phyloP scores from a whole-genome alignment of 345 rosid species.

The Alliaria petiolata region DNA sequence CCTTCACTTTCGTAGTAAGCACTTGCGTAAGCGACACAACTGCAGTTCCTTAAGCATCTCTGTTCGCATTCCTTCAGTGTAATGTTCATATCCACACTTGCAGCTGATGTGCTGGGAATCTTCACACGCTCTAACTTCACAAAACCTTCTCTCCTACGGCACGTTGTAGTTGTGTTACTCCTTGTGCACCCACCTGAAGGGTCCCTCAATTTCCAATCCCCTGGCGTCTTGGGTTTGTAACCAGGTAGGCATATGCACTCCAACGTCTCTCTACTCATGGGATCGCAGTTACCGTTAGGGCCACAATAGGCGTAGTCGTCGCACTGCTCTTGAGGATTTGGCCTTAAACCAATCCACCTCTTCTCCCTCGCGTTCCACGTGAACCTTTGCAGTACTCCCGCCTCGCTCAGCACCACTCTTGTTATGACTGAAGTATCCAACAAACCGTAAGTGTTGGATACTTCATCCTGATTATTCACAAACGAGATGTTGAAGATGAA shows the following conservation, averaged over 20 bases:
- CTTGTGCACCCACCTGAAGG: conserved; percentile 48
- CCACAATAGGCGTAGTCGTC: conserved; percentile 62
- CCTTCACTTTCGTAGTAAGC: conserved; percentile 36
- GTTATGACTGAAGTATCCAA: conserved; percentile 32
- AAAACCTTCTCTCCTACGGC: conserved; percentile 51
- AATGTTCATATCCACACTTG: conserved; percentile 38
- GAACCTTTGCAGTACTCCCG: conserved; percentile 40
- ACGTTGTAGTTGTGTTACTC: conserved; percentile 14
- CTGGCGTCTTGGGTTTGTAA: conserved; percentile 45
- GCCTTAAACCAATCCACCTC: conserved; percentile 46
- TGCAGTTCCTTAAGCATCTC: conserved; percentile 44
- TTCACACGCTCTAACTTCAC: conserved; percentile 38
- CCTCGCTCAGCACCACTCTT: conserved; percentile 50
- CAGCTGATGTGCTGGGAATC: conserved; percentile 46
- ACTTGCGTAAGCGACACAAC: conserved; percentile 53
- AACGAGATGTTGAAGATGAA: conserved; percentile 33
- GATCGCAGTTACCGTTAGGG: conserved; percentile 42
- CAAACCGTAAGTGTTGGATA: conserved; percentile 31
- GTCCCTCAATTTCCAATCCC: conserved; percentile 52
- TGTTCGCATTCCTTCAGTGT: conserved; percentile 37
- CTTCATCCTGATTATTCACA: conserved; percentile 35
- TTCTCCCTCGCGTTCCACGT: conserved; percentile 44
- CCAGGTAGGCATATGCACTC: conserved; percentile 65
- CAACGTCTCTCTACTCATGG: conserved; percentile 18
- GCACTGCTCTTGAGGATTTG: conserved; percentile 56